These are phyloP conservation scores for Anisodus acutangulus DNA, from an alignment of 257 asterid species.

Conservation along the genomic window DNA sequence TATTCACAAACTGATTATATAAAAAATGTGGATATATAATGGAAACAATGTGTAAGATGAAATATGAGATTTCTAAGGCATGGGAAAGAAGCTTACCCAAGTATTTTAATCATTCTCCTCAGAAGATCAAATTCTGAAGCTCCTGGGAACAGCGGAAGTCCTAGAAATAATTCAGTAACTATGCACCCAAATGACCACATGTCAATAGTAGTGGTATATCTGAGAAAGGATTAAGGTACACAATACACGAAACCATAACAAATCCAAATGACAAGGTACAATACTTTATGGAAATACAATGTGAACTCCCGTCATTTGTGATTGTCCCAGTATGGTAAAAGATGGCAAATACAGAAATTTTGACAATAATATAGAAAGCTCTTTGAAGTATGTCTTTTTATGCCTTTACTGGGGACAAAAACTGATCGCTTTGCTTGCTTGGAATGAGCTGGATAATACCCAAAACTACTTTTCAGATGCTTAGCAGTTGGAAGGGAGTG, in stretches of 20 bases:
- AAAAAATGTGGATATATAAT: background rate
- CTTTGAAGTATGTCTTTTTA: background rate
- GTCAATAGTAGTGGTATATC: conserved; percentile 94
- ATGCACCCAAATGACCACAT: conserved; percentile 99
- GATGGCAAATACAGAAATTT: background rate
- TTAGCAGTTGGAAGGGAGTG: too few relatives aligned
- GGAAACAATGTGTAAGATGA: background rate
- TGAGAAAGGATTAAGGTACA: conserved; percentile 64
- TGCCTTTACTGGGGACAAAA: too few relatives aligned
- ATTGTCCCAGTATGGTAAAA: conserved; percentile 2
- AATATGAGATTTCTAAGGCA: conserved; percentile 18
- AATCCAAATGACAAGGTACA: background rate
- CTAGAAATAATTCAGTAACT: conserved; percentile 91
- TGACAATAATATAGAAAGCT: background rate
- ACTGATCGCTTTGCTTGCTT: too few relatives aligned
- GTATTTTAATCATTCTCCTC: conserved; percentile 91
- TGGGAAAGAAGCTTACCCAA: conserved; percentile 63
- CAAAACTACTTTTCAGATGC: too few relatives aligned
- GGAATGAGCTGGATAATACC: too few relatives aligned
- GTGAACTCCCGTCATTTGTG: background rate
- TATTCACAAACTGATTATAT: conserved; percentile 5
- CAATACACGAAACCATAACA: conserved; percentile 28
- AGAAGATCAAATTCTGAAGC: conserved; percentile 97
- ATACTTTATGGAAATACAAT: too few relatives aligned
- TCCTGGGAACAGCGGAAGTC: conserved; percentile 98